These are phyloP conservation scores for Dianthus caryophyllus DNA, from an alignment of 148 eudicot genomes.

Conservation along the genomic window DNA sequence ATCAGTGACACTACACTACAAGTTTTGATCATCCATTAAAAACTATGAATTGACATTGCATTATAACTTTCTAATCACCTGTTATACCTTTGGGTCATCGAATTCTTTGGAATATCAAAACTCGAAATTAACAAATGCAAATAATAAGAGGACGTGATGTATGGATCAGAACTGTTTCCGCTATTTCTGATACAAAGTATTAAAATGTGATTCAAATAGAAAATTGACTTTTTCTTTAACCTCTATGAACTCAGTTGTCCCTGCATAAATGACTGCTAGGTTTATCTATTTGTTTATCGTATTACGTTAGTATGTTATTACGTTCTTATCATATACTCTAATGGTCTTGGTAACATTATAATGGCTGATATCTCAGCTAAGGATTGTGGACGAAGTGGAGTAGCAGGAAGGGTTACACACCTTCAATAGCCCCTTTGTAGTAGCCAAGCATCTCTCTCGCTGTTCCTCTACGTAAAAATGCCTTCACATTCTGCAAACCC, in stretches of 20 bases:
- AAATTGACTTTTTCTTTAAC: too few species aligned
- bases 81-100: too few species aligned
- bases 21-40: neutral
- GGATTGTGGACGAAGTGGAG: neutral
- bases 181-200: too few species aligned
- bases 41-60: neutral
- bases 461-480: conserved; percentile 86
- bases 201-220: too few species aligned
- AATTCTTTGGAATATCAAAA: too few species aligned
- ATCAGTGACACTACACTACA: neutral
- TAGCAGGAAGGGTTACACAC: conserved; percentile 28
- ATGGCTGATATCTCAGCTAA: neutral
- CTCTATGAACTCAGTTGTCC: neutral
- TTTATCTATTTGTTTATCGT: neutral
- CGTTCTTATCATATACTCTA: too few species aligned
- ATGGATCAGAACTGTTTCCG: too few species aligned
- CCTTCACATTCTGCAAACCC: conserved; percentile 70
- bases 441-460: conserved; percentile 91
- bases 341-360: neutral
- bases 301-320: too few species aligned
- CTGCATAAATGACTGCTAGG: neutral
- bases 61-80: neutral
- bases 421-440: conserved; percentile 77
- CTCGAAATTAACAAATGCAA: too few species aligned
- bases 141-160: too few species aligned